A percentile compares a stretch with the other conserved stretches of the same genome.
These are phyloP conservation scores for Nakaseomyces bracarensis DNA, from an alignment of 1,139 yeast genomes.

Conservation along the genomic window DNA sequence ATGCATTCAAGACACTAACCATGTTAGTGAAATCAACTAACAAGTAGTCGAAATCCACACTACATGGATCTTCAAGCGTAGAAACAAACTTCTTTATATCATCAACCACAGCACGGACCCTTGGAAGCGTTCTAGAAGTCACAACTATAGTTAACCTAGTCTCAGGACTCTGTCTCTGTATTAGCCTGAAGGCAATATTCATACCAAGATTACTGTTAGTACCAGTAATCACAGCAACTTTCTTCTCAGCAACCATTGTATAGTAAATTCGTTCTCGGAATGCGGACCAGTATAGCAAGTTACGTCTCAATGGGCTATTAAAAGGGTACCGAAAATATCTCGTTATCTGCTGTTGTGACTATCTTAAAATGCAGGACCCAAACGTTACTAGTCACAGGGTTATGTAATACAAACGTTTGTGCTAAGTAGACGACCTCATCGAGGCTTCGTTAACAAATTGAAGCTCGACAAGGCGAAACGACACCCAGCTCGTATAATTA, in stretches of 20 bases:
- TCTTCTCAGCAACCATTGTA: conserved; percentile 14
- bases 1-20: conserved; percentile 75
- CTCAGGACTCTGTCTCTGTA: conserved; percentile 48
- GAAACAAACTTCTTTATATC: conserved; percentile 47
- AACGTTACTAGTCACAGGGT: no score
- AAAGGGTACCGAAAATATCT: no score
- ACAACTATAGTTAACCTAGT: conserved; percentile 66
- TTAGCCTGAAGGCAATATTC: conserved; percentile 70
- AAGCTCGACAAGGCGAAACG: no score
- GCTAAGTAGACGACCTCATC: no score
- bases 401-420: no score
- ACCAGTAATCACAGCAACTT: conserved; percentile 53
- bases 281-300: no score
- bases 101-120: conserved; percentile 68
- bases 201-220: conserved; percentile 76
- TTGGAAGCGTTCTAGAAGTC: conserved; percentile 80
- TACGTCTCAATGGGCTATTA: no score
- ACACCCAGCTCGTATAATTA: not conserved
- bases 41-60: conserved; percentile 76
- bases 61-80: conserved; percentile 39
- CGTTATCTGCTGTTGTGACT: no score
- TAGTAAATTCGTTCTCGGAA: not conserved
- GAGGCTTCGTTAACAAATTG: no score
- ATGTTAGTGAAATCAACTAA: conserved; percentile 83
- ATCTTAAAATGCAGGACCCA: no score